Percentiles rank a stretch among this genome's conserved stretches.
Conservation (phyloP, 768 basidiomycete species). For the Cytidiella melzeri region DNA sequence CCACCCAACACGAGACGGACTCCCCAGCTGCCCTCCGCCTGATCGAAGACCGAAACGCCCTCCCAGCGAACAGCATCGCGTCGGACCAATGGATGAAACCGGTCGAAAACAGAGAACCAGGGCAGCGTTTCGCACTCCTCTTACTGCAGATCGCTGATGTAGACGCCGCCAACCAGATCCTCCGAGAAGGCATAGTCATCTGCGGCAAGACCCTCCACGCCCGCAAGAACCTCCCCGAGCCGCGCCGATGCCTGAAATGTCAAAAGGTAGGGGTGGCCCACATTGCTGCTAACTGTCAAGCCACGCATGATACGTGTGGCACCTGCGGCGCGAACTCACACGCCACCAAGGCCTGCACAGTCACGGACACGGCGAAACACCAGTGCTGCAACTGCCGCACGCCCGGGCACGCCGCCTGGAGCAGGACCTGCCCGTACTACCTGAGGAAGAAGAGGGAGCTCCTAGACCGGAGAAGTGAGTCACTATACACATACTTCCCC, state of each 20-base stretch:
- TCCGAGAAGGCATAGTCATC: neutral
- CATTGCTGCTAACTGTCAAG: neutral
- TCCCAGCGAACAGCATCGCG: neutral
- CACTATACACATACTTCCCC: neutral
- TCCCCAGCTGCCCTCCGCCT: neutral
- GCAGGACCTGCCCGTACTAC: neutral
- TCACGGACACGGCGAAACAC: neutral
- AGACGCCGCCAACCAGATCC: neutral
- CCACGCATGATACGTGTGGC: neutral
- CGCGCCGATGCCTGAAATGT: too few relatives aligned
- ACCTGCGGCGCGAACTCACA: neutral
- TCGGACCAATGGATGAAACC: neutral
- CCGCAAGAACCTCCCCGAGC: neutral
- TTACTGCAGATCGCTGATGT: neutral
- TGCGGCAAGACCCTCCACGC: neutral
- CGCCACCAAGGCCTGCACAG: neutral
- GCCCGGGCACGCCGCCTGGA: neutral
- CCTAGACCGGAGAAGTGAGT: neutral
- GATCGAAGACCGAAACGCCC: neutral
- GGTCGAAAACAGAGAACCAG: neutral
- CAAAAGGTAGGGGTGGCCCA: neutral
- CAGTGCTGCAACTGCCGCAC: neutral
- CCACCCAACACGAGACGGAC: neutral
- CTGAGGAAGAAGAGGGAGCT: neutral
- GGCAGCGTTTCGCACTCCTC: neutral